Conservation (phyloP, 331 rosid genomes). For the Quercus tomentella region DNA sequence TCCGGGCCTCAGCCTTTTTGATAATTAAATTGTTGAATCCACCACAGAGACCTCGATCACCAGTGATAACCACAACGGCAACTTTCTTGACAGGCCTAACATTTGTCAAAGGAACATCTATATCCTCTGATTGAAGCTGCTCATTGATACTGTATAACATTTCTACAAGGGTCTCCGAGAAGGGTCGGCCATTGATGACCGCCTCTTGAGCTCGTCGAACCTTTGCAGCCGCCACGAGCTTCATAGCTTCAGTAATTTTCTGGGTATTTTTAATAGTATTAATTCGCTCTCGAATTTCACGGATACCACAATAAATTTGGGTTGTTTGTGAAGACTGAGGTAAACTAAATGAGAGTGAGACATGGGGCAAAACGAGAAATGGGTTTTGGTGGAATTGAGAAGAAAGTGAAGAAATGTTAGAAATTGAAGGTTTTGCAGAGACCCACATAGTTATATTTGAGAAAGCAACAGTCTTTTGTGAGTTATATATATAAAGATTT, state of each 20-base stretch:
- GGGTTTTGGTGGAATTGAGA: conserved; percentile 13
- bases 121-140: conserved; percentile 80
- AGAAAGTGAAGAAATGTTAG: neutral
- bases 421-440: conserved; percentile 26
- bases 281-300: conserved; percentile 67
- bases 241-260: conserved; percentile 92
- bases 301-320: conserved; percentile 41
- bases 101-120: conserved; percentile 63
- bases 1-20: conserved; percentile 46
- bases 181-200: conserved; percentile 83
- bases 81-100: conserved; percentile 74
- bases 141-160: conserved; percentile 85
- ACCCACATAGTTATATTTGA: conserved; percentile 9
- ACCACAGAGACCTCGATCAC: conserved; percentile 90
- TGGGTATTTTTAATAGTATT: conserved; percentile 69
- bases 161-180: conserved; percentile 74
- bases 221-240: conserved; percentile 91
- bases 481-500: neutral
- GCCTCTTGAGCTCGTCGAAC: conserved; percentile 96
- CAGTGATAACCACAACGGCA: conserved; percentile 73
- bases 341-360: neutral
- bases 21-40: conserved; percentile 62
- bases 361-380: conserved; percentile 8
- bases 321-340: conserved; percentile 2
- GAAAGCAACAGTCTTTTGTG: conserved; percentile 19